A percentile compares a stretch with the other conserved stretches of the same genome.
Conservation (phyloP, 306 rosid species). For the Lotus japonicus region DNA sequence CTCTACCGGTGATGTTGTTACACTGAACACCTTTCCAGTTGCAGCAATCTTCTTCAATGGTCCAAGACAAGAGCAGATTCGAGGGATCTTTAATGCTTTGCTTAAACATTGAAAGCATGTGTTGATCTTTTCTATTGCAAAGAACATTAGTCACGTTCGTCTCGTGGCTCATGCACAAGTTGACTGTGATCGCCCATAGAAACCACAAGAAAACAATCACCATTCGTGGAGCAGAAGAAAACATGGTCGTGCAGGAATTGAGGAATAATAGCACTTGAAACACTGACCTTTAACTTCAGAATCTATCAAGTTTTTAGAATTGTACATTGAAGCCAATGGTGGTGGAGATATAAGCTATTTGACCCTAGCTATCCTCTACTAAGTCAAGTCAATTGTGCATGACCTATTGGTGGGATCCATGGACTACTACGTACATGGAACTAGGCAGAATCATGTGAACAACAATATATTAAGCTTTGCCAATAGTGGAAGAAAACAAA, state of each 20-base stretch:
- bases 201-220: background rate
- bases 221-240: background rate
- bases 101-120: background rate
- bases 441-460: no score
- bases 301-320: no score
- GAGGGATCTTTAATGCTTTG: background rate
- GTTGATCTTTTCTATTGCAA: background rate
- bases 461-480: no score
- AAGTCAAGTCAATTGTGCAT: no score
- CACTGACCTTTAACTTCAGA: no score
- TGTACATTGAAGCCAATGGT: no score
- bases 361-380: no score
- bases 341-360: no score
- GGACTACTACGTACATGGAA: no score
- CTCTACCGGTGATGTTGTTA: background rate
- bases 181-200: background rate
- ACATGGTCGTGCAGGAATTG: background rate
- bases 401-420: no score
- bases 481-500: no score
- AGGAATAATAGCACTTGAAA: no score
- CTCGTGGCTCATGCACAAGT: background rate
- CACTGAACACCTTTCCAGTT: background rate
- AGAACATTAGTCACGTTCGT: background rate
- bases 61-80: slow-evolving; percentile 1
- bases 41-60: background rate